Base-by-base conservation (phyloP, 2,329 filamentous ascomycete genomes). In the Ramularia collo-cygni region DNA sequence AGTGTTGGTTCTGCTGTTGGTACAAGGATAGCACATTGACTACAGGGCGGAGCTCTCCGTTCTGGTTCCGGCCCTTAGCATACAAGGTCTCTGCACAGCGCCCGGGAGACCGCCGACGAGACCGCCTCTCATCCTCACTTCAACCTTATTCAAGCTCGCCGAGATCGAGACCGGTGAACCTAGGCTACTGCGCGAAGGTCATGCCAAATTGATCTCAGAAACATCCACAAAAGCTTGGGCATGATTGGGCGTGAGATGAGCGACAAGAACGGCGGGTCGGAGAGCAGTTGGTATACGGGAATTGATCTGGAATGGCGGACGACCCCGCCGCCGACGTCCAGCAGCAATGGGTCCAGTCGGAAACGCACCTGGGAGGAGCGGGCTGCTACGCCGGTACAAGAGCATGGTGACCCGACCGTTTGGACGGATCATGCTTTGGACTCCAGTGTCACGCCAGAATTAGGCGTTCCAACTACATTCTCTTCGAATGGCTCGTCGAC, bases 271-370 rank as follows among this genome's bases (percentile, higher is more conserved):
- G n/a, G 31, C 16, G 31, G 16, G 17, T 31, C 31, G 4, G 37
- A 40, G 12, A 33, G 18, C 17, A 38, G 38, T 33, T 44, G 46
- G 46, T 49, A 46, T 17, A 38, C 37, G 19, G 46, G 46, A 28
- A 42, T 46, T 32, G 46, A 52, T 16, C 38, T 52, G 35, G 43
- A 47, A 40, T 42, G 47, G 42, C 49, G 49, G 13, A 43, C 49
- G 13, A 44, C 49, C 16, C 48, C 48, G 21, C 46, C 46, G 19
- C 16, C 16, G 4, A 39, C 32, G 27, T 28, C 31, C 38, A 51
- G 41, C 38, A 51, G 41, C 32, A 31, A 36, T 27, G 41, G 26
- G 19, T 36, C 28, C 39, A 40, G 31, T 34, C 41, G 47, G 28
- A 52, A 52, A 34, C 46, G 50, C 28, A 30, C 40, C 5, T 52